phyloP scores from a whole-genome alignment of 345 rosid genomes.

The Punica granatum region DNA sequence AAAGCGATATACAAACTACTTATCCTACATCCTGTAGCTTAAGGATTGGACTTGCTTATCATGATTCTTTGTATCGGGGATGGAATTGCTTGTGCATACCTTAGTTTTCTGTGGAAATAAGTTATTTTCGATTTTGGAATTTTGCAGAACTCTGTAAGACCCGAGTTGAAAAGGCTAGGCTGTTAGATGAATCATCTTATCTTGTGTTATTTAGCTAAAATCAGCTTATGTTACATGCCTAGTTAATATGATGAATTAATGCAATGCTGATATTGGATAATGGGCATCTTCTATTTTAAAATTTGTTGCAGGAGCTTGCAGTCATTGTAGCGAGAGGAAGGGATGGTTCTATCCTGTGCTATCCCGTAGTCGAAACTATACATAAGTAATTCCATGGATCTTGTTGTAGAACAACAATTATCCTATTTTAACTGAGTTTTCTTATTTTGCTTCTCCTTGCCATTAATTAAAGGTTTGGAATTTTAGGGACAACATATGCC shows the following conservation, averaged over 20 bases:
- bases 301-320: conserved; percentile 61
- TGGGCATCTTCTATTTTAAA: background rate
- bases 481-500: conserved; percentile 88
- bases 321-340: conserved; percentile 93
- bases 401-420: background rate
- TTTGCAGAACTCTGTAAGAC: background rate
- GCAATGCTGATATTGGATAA: background rate
- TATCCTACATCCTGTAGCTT: background rate
- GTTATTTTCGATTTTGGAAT: background rate
- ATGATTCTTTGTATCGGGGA: background rate
- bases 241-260: background rate
- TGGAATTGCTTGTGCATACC: background rate
- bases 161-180: background rate
- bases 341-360: conserved; percentile 72
- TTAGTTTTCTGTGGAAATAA: background rate
- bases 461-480: background rate
- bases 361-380: conserved; percentile 91
- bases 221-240: background rate
- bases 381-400: conserved; percentile 46
- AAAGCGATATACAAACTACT: background rate
- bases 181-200: background rate
- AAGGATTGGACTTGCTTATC: background rate
- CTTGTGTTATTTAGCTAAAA: background rate
- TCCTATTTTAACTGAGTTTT: background rate
- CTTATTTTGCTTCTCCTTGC: background rate